These are phyloP conservation scores for Penicillium sp. DNA, from an alignment of 2,329 filamentous ascomycete genomes.

Conservation along the genomic window DNA sequence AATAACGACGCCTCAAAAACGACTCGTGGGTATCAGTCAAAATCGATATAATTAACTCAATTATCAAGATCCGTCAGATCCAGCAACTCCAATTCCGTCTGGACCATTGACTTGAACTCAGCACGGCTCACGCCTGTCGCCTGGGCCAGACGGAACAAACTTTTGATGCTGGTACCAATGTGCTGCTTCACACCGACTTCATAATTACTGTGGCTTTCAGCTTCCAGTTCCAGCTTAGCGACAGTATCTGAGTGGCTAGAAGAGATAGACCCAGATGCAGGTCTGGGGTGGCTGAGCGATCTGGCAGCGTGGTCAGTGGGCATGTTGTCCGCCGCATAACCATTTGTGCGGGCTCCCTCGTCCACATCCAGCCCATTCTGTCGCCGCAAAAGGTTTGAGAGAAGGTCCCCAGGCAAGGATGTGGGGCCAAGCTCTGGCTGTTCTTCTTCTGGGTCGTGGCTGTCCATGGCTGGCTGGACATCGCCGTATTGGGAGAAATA, in stretches of 20 bases:
- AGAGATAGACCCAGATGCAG: conserved; percentile 39
- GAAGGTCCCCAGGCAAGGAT: conserved; percentile 55
- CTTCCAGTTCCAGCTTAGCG: conserved; percentile 56
- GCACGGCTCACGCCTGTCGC: conserved; percentile 58
- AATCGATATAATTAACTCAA: conserved; percentile 5
- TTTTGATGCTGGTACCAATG: conserved; percentile 64
- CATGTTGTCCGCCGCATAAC: conserved; percentile 19
- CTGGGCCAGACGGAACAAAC: conserved; percentile 61
- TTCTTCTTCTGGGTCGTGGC: conserved; percentile 61
- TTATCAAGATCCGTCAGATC: conserved; percentile 54
- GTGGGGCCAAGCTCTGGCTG: conserved; percentile 49
- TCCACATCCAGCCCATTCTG: conserved; percentile 31
- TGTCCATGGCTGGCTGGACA: conserved; percentile 65
- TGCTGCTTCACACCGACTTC: conserved; percentile 65
- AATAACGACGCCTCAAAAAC: conserved; percentile 7
- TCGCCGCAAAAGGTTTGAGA: conserved; percentile 43
- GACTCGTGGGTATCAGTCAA: conserved; percentile 22
- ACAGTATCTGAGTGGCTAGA: conserved; percentile 51
- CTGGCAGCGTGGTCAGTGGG: conserved; percentile 25
- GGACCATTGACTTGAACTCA: conserved; percentile 62
- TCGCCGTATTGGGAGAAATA: conserved; percentile 64
- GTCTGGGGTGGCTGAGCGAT: conserved; percentile 44
- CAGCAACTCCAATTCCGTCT: conserved; percentile 60
- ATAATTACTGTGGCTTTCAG: conserved; percentile 53
- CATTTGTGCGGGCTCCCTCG: conserved; percentile 25